A percentile compares a stretch with the other conserved stretches of the same genome.
Conservation (phyloP, 805 yeast species). For the Lipomyces yamanashiensis region DNA sequence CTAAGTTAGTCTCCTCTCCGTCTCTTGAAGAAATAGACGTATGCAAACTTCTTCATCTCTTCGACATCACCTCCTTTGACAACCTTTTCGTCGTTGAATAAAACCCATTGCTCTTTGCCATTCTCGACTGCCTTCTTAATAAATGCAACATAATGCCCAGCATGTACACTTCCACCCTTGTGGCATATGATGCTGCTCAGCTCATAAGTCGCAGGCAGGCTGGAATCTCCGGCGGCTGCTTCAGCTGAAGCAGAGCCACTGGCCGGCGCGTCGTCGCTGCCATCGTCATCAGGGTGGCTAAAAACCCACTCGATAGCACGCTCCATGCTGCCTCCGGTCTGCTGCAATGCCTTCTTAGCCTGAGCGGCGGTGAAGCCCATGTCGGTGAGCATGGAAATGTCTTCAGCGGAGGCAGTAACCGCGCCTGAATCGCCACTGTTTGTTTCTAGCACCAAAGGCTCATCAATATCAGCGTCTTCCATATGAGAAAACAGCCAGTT, state of each 20-base stretch:
- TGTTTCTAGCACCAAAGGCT: constrained; percentile 50
- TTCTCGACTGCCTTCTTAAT: constrained; percentile 50
- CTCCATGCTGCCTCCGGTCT: constrained; percentile 64
- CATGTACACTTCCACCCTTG: constrained; percentile 85
- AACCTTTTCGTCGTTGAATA: constrained; percentile 89
- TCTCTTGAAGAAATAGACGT: constrained; percentile 51
- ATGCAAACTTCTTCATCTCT: constrained; percentile 56
- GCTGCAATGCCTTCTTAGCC: constrained; percentile 71
- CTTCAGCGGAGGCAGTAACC: constrained; percentile 43
- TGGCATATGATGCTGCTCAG: constrained; percentile 78
- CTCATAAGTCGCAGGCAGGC: constrained; percentile 50
- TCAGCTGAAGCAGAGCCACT: constrained; percentile 21
- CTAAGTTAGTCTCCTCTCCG: constrained; percentile 2
- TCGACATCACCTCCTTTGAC: constrained; percentile 52
- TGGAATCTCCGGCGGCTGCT: constrained; percentile 33
- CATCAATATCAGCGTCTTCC: constrained; percentile 82
- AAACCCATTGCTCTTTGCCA: constrained; percentile 63
- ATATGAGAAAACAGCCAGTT: constrained; percentile 88
- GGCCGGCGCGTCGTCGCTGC: constrained; percentile 38
- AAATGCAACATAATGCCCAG: constrained; percentile 90
- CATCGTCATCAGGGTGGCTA: constrained; percentile 65
- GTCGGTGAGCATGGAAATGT: constrained; percentile 54
- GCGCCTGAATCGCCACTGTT: not conserved
- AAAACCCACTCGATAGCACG: constrained; percentile 92
- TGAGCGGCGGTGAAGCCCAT: constrained; percentile 81